Conservation (phyloP, 768 basidiomycete genomes). For the Rhodosporidiobolus odoratus region DNA sequence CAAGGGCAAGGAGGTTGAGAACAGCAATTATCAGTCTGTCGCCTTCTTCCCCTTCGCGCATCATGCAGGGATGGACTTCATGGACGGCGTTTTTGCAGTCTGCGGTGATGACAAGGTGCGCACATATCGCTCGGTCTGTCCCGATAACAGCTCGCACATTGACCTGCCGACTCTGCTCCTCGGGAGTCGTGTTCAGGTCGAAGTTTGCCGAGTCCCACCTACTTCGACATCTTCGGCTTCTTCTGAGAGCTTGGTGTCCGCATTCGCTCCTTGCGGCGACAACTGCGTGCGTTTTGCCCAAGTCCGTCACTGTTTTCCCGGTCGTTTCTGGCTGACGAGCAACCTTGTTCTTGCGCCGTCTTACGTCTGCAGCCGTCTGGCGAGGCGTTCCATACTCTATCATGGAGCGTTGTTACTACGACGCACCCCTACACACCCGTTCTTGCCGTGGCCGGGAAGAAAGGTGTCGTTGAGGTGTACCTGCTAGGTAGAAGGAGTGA, state of each 20-base stretch:
- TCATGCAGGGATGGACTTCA: background rate
- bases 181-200: slow-evolving; percentile 9
- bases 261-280: background rate
- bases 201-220: background rate
- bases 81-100: slow-evolving; percentile 5
- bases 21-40: background rate
- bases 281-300: background rate
- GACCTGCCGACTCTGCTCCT: no score
- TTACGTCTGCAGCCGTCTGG: background rate
- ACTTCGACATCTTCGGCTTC: background rate
- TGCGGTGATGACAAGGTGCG: slow-evolving; percentile 16
- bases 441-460: slow-evolving; percentile 12
- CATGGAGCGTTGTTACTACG: slow-evolving; percentile 22
- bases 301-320: background rate
- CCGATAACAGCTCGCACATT: no score
- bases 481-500: background rate
- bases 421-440: slow-evolving; percentile 23
- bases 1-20: background rate
- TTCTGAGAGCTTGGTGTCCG: background rate
- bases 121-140: no score
- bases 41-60: slow-evolving; percentile 17
- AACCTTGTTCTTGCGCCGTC: background rate
- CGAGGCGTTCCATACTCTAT: slow-evolving; percentile 7
- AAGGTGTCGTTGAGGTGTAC: slow-evolving; percentile 7
- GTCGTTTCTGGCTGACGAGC: background rate